A percentile compares a stretch with the other conserved stretches of the same genome.
phyloP scores from a whole-genome alignment of 2,329 filamentous ascomycete genomes.

The Graphilbum fragrans region DNA sequence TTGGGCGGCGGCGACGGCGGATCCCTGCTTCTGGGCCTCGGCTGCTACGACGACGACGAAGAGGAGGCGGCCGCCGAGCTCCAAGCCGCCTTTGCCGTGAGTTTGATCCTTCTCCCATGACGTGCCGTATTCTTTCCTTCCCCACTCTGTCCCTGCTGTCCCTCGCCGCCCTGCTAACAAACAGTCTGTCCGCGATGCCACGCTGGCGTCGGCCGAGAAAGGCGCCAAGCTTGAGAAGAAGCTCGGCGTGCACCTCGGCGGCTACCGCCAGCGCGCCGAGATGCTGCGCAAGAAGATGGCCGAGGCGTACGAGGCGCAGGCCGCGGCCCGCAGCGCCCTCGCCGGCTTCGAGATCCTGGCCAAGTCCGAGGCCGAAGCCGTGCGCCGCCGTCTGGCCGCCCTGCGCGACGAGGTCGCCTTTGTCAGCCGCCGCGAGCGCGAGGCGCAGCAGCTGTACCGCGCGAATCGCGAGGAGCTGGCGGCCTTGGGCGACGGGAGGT shows the following conservation, averaged over 20 bases:
- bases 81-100: constrained; percentile 61
- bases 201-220: constrained; percentile 62
- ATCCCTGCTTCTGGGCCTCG: constrained; percentile 64
- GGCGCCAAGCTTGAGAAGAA: constrained; percentile 91
- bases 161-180: constrained; percentile 6
- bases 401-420: constrained; percentile 75
- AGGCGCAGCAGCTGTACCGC: constrained; percentile 81
- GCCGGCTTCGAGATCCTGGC: constrained; percentile 65
- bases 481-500: constrained; percentile 26
- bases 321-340: constrained; percentile 60
- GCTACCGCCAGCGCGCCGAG: constrained; percentile 79
- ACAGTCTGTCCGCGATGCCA: constrained; percentile 58
- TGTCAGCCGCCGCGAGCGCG: constrained; percentile 69
- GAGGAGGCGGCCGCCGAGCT: constrained; percentile 53
- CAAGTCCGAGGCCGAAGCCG: constrained; percentile 66
- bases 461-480: constrained; percentile 66
- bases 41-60: constrained; percentile 66
- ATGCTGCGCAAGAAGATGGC: constrained; percentile 67
- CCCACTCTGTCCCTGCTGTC: background rate
- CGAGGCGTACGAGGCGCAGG: constrained; percentile 62
- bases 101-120: constrained; percentile 16
- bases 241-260: constrained; percentile 73
- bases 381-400: constrained; percentile 58
- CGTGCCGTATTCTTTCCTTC: background rate
- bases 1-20: constrained; percentile 1